These are phyloP conservation scores for Glaciozyma martinii DNA, from an alignment of 768 basidiomycete species.

Conservation along the genomic window DNA sequence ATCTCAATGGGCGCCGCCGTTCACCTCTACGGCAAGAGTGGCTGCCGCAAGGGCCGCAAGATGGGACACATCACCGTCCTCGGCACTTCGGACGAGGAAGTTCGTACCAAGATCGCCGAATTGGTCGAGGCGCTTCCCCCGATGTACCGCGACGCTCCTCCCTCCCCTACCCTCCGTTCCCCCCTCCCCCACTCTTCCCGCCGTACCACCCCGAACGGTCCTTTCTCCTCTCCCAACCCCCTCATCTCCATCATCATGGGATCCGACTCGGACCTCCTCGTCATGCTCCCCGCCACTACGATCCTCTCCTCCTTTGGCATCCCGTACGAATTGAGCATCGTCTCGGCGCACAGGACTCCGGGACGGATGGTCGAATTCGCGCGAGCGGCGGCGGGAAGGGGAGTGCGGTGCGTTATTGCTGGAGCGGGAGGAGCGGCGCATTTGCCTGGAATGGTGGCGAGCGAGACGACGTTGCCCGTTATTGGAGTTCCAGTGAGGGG, in stretches of 20 bases:
- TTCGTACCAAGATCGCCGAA: slow-evolving; percentile 59
- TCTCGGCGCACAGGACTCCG: slow-evolving; percentile 92
- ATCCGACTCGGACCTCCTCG: slow-evolving; percentile 92
- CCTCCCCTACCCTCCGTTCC: slow-evolving; percentile 40
- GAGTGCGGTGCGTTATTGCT: slow-evolving; percentile 65
- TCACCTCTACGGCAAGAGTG: slow-evolving; percentile 91
- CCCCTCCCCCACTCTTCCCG: slow-evolving; percentile 17
- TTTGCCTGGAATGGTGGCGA: slow-evolving; percentile 95
- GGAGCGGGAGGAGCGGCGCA: slow-evolving; percentile 99
- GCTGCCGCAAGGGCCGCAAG: slow-evolving; percentile 80
- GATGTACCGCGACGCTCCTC: slow-evolving; percentile 39
- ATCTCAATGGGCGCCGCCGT: slow-evolving; percentile 55
- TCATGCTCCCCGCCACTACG: slow-evolving; percentile 78
- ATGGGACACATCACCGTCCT: slow-evolving; percentile 96
- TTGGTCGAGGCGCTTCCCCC: slow-evolving; percentile 61
- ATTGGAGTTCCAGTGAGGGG: slow-evolving; percentile 96
- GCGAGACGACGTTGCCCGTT: slow-evolving; percentile 83
- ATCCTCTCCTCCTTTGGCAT: slow-evolving; percentile 72
- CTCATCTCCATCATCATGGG: slow-evolving; percentile 96
- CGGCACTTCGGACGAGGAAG: slow-evolving; percentile 66
- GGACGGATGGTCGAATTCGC: slow-evolving; percentile 76
- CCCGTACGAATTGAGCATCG: slow-evolving; percentile 89
- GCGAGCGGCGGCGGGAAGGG: slow-evolving; percentile 51
- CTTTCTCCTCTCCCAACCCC: slow-evolving; percentile 59
- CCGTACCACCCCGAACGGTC: slow-evolving; percentile 42